Evolutionary conservation across 2,329 filamentous ascomycete genomes (phyloP).

Genomic region (Phyllosticta citribraziliensis): DNA sequence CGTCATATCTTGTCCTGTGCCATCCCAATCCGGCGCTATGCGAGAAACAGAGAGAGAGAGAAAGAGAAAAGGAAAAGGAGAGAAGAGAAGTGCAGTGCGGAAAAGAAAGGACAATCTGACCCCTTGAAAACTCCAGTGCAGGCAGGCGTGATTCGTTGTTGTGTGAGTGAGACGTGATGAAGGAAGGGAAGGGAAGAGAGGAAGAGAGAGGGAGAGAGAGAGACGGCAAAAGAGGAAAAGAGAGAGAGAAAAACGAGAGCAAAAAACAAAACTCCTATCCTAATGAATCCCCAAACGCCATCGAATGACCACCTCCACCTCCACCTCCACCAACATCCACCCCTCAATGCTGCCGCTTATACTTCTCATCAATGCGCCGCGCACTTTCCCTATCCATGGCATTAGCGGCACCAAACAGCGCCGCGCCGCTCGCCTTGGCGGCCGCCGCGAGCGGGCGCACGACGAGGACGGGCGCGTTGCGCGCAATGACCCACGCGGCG

Average conservation of each 20-base stretch:
- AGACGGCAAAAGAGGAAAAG: background rate
- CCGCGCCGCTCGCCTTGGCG: conserved; percentile 78
- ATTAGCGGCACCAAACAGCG: conserved; percentile 86
- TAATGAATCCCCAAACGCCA: background rate
- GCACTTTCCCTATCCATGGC: conserved; percentile 75
- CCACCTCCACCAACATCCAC: too few species aligned
- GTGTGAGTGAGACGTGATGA: too few species aligned
- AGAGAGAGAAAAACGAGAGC: background rate
- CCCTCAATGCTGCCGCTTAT: conserved; percentile 3
- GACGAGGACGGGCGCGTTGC: conserved; percentile 83
- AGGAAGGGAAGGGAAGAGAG: too few species aligned
- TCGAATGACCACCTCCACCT: too few species aligned
- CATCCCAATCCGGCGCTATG: conserved; percentile 5
- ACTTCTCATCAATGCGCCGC: conserved; percentile 64
- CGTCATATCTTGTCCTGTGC: background rate
- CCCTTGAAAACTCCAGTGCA: too few species aligned
- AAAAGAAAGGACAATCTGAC: background rate
- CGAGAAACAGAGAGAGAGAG: background rate
- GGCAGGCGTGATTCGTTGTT: too few species aligned
- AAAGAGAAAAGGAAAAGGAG: background rate
- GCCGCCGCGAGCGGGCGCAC: conserved; percentile 84
- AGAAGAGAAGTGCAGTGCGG: background rate
- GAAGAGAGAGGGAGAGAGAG: background rate
- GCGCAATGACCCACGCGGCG: conserved; percentile 67
- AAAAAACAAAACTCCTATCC: background rate